These are phyloP conservation scores for Annulohypoxylon moriforme DNA, from an alignment of 495 filamentous ascomycete species.

Conservation along the genomic window DNA sequence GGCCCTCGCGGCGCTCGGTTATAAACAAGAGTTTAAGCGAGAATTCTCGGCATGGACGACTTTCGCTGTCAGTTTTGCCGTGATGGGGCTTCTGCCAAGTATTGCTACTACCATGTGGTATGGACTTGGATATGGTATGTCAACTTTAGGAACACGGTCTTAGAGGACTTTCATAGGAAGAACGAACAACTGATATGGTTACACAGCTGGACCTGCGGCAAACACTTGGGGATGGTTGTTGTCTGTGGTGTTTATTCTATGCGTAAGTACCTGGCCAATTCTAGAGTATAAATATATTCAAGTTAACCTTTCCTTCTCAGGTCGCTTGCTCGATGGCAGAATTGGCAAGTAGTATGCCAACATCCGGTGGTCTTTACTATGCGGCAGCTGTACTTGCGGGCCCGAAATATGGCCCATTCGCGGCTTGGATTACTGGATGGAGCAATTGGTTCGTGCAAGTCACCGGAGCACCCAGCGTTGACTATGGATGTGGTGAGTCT, in stretches of 20 bases:
- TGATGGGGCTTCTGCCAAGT: constrained; percentile 77
- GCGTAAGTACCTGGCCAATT: constrained; percentile 65
- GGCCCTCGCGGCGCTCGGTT: constrained; percentile 75
- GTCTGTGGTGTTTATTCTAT: constrained; percentile 79
- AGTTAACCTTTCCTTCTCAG: constrained; percentile 25
- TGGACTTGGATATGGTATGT: constrained; percentile 77
- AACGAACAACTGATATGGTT: constrained; percentile 19
- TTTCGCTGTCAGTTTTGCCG: constrained; percentile 82
- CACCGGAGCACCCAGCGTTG: constrained; percentile 72
- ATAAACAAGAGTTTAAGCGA: constrained; percentile 84
- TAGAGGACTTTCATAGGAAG: background rate
- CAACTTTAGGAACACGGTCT: background rate
- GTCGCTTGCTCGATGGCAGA: constrained; percentile 43
- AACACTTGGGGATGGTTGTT: constrained; percentile 89
- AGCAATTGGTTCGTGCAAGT: constrained; percentile 80
- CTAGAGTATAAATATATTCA: constrained; percentile 74
- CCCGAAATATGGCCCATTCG: constrained; percentile 77
- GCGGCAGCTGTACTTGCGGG: constrained; percentile 82
- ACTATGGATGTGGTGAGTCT: constrained; percentile 53
- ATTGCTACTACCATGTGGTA: constrained; percentile 82
- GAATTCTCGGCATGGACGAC: constrained; percentile 87
- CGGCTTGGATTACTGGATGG: constrained; percentile 81
- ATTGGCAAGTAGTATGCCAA: constrained; percentile 56
- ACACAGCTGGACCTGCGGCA: constrained; percentile 73
- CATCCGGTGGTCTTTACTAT: constrained; percentile 78